A percentile compares a stretch with the other conserved stretches of the same genome.
These are phyloP conservation scores for Artemisia argyi DNA, from an alignment of 129 eudicot genomes.

Conservation along the genomic window DNA sequence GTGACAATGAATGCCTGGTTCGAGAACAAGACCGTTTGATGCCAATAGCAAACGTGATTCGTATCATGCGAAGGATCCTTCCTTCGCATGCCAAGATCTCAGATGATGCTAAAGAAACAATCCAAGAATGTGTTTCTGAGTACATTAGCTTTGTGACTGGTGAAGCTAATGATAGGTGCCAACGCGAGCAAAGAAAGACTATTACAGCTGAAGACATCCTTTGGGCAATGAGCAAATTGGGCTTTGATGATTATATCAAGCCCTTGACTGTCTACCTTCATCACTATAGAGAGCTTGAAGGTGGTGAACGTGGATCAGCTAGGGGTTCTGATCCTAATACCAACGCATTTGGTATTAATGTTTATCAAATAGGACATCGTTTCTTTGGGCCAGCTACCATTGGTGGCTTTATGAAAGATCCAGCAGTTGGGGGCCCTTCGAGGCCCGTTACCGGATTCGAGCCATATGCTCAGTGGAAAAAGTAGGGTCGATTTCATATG, in stretches of 20 bases:
- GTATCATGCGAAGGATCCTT: constrained; percentile 39
- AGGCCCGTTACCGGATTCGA: constrained; percentile 8
- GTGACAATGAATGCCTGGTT: constrained; percentile 27
- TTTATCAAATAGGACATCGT: constrained; percentile 2
- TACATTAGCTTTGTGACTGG: constrained; percentile 42
- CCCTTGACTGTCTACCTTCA: constrained; percentile 38
- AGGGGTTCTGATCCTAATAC: constrained; percentile 11
- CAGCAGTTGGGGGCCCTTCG: background rate
- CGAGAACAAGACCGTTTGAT: constrained; percentile 39
- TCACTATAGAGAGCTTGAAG: constrained; percentile 36
- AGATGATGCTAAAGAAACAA: constrained; percentile 39
- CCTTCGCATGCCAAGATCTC: constrained; percentile 46
- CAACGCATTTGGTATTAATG: background rate
- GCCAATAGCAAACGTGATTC: constrained; percentile 46
- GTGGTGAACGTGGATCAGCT: constrained; percentile 53
- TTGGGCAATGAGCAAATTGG: constrained; percentile 44
- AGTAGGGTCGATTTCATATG: background rate
- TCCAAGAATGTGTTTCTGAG: constrained; percentile 48
- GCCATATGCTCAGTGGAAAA: constrained; percentile 9
- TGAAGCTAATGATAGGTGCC: constrained; percentile 42
- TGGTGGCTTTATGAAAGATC: constrained; percentile 1
- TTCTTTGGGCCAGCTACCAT: background rate
- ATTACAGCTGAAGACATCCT: constrained; percentile 45
- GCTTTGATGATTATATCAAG: constrained; percentile 38
- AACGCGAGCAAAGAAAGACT: constrained; percentile 40